Evolutionary conservation across 805 yeast species (phyloP), one percentile per base, ranked within the genome.

Genomic region (Blastobotrys chiropterorum): DNA sequence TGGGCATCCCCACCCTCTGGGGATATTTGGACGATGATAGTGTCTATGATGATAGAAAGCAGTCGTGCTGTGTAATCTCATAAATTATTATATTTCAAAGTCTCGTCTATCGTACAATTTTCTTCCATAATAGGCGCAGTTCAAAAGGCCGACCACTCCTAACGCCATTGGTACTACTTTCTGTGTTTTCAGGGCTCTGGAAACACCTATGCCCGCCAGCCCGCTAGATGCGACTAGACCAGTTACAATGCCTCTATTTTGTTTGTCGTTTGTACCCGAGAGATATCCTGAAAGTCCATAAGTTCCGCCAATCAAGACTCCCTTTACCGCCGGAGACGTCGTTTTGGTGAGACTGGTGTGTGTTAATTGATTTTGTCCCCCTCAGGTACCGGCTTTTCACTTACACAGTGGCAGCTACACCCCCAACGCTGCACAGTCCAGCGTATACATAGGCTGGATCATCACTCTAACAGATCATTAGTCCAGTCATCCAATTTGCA

Each of bases 311-410:
- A 66, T 61, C 2, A 61, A 58, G 3, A 70, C 53, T n/a, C 97
- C 97, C 1, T 92, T 96, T 46, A 81, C 70, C 50, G 90, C 74
- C 0, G 96, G 88, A 19, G 95, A 95, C 38, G 83, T 63, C 1
- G 96, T 86, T 11, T 84, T 79, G 60, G 85, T 85, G 49, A 81
- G 81, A 50, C 71, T 71, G 56, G 44, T 57, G 11, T 38, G 13
- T 5, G 34, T 26, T 26, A 26, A 11, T 26, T 11, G 5, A 5
- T 26, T 5, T 15, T n/a, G 14, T 22, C 21, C 14, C 6, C n/a
- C 15, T 15, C 15, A 16, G 16, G 7, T 14, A 20, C n/a, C 7
- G 45, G 34, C 16, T 7, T 14, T 13, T 6, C 11, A 46, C 49
- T 39, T 38, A 46, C 46, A 21, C 41, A 8, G 15, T 16, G 5